Evolutionary conservation across 2,329 filamentous ascomycete species (phyloP).

Genomic region (Rhexocercosporidium sp.): DNA sequence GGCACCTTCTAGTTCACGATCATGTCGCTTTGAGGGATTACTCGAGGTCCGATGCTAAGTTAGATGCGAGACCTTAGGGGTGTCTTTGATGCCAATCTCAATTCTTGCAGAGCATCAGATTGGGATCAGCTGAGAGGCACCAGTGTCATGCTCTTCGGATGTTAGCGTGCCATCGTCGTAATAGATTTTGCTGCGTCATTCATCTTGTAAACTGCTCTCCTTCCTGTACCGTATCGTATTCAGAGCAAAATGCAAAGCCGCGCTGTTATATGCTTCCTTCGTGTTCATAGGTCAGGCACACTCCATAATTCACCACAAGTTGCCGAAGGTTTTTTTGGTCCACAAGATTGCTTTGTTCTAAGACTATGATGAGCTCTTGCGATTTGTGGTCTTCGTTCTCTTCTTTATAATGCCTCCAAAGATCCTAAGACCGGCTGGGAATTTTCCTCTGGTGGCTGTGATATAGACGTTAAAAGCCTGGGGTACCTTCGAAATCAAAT

Average conservation of each 20-base stretch:
- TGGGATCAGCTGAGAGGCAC: background rate
- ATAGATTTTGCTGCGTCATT: background rate
- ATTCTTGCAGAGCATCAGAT: too few relatives aligned
- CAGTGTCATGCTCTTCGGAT: background rate
- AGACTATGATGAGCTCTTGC: background rate
- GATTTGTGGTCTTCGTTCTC: too few relatives aligned
- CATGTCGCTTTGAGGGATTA: background rate
- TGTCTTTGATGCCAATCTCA: background rate
- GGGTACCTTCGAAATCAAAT: too few relatives aligned
- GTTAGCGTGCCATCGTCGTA: background rate
- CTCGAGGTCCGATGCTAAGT: background rate
- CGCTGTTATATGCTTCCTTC: background rate
- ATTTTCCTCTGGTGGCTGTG: too few relatives aligned
- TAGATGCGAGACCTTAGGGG: background rate
- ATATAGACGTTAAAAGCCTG: too few relatives aligned
- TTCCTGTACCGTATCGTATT: background rate
- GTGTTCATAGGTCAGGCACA: background rate
- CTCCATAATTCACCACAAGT: too few relatives aligned
- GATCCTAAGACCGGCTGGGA: background rate
- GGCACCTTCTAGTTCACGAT: background rate
- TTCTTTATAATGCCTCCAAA: background rate
- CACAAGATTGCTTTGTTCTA: background rate
- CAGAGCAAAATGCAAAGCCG: background rate
- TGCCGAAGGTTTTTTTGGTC: background rate
- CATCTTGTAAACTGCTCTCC: background rate